Evolutionary conservation across 2,329 filamentous ascomycete genomes (phyloP).

Genomic region (Verticillium dahliae): DNA sequence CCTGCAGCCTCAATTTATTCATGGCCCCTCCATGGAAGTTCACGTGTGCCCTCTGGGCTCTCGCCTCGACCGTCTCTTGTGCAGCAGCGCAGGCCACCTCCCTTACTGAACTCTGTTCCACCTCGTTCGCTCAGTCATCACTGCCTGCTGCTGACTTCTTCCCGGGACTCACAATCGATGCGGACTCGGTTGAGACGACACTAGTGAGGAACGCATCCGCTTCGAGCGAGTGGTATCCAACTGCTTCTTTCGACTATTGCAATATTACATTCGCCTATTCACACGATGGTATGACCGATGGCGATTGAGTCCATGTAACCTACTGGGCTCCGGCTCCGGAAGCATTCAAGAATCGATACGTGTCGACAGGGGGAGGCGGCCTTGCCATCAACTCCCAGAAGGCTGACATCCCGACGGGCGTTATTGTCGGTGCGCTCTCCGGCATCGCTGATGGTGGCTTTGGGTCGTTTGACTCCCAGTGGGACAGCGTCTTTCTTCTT

Average conservation of each 20-base stretch:
- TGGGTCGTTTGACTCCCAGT: conserved; percentile 34
- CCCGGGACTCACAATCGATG: conserved; percentile 19
- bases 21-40: neutral
- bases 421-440: conserved; percentile 38
- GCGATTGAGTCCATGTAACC: conserved; percentile 25
- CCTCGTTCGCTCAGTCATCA: conserved; percentile 13
- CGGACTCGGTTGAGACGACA: conserved; percentile 18
- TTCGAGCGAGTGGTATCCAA: conserved; percentile 19
- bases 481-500: conserved; percentile 26
- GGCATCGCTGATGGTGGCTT: conserved; percentile 45
- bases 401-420: conserved; percentile 26
- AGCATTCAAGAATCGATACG: conserved; percentile 36
- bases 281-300: conserved; percentile 27
- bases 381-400: conserved; percentile 32
- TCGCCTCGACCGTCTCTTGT: neutral
- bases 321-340: conserved; percentile 35
- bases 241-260: conserved; percentile 31
- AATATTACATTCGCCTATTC: conserved; percentile 39
- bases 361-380: conserved; percentile 39
- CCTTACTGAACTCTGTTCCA: conserved; percentile 14
- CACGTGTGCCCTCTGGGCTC: neutral
- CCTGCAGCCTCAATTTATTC: too few relatives aligned
- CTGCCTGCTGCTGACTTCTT: conserved; percentile 16
- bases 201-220: conserved; percentile 24
- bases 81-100: conserved; percentile 10